Percentiles rank a stretch among this genome's conserved stretches.
These are phyloP conservation scores for Mycena pura DNA, from an alignment of 768 basidiomycete genomes.

Conservation along the genomic window DNA sequence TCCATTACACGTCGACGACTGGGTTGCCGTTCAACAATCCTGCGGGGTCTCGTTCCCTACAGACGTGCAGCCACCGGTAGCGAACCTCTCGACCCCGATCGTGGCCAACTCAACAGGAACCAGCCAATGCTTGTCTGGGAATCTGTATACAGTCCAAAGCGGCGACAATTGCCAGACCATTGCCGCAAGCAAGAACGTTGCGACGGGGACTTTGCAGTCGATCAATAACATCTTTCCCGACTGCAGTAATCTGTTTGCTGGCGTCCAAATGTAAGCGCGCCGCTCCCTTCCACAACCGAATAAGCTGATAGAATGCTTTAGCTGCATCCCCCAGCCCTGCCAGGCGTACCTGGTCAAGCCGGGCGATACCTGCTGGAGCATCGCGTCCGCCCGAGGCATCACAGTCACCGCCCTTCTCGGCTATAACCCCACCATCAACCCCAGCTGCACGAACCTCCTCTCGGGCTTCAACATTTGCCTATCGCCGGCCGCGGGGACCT, in stretches of 20 bases:
- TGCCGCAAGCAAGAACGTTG: slow-evolving; percentile 7
- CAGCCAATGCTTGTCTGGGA: slow-evolving; percentile 1
- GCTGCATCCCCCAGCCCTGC: background rate
- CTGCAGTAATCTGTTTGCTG: slow-evolving; percentile 3
- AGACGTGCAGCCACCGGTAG: background rate
- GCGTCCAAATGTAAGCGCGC: background rate
- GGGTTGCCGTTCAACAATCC: background rate
- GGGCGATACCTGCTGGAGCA: background rate
- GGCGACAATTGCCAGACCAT: slow-evolving; percentile 3
- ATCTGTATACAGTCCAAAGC: background rate
- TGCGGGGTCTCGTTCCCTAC: background rate
- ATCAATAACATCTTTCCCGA: slow-evolving; percentile 3
- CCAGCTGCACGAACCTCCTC: background rate
- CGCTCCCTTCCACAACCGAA: background rate
- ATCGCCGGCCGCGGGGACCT: background rate
- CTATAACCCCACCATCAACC: background rate
- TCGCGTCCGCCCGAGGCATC: background rate
- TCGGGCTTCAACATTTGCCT: background rate
- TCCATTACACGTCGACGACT: background rate
- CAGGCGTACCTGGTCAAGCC: background rate
- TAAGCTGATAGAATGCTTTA: background rate
- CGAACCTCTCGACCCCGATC: background rate
- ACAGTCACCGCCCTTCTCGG: background rate
- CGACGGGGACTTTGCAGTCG: slow-evolving; percentile 5
- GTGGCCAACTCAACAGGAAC: background rate